Conservation (phyloP, 2,329 filamentous ascomycete species). For the Verticillium longisporum region DNA sequence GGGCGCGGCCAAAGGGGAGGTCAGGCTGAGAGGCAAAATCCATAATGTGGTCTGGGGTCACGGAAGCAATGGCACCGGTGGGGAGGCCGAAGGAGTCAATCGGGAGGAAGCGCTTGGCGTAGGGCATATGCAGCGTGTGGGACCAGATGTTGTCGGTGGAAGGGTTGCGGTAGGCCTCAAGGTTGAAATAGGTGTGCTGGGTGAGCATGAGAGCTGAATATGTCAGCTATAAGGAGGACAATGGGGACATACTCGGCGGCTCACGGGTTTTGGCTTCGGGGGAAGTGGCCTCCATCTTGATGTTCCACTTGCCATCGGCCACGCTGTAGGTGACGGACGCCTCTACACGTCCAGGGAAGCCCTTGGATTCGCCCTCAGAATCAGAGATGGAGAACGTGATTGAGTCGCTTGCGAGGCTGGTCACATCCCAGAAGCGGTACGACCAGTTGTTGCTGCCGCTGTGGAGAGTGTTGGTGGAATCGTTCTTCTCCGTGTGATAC, state of each 20-base stretch:
- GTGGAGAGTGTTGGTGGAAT: slow-evolving; percentile 48
- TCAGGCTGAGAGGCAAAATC: slow-evolving; percentile 60
- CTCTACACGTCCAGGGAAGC: slow-evolving; percentile 55
- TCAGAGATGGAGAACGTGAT: slow-evolving; percentile 63
- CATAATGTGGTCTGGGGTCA: slow-evolving; percentile 46
- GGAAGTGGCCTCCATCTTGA: slow-evolving; percentile 52
- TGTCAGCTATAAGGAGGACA: background rate
- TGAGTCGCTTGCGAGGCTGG: slow-evolving; percentile 43
- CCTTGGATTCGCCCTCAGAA: slow-evolving; percentile 46
- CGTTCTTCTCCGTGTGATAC: slow-evolving; percentile 49
- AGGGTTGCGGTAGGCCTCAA: slow-evolving; percentile 57
- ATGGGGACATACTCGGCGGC: slow-evolving; percentile 9
- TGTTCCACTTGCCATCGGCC: slow-evolving; percentile 47
- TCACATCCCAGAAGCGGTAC: slow-evolving; percentile 56
- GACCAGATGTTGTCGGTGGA: slow-evolving; percentile 49
- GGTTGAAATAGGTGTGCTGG: slow-evolving; percentile 63
- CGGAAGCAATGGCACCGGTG: slow-evolving; percentile 51
- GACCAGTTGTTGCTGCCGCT: slow-evolving; percentile 57
- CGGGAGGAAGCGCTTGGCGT: slow-evolving; percentile 51
- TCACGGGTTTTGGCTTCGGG: slow-evolving; percentile 37
- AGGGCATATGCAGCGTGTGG: slow-evolving; percentile 57
- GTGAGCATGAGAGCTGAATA: slow-evolving; percentile 51
- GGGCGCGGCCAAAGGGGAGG: slow-evolving; percentile 53
- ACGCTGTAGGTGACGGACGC: slow-evolving; percentile 58
- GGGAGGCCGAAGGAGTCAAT: slow-evolving; percentile 51